Evolutionary conservation across 441 rosid genomes (phyloP).

Genomic region (Mallotus repandus): DNA sequence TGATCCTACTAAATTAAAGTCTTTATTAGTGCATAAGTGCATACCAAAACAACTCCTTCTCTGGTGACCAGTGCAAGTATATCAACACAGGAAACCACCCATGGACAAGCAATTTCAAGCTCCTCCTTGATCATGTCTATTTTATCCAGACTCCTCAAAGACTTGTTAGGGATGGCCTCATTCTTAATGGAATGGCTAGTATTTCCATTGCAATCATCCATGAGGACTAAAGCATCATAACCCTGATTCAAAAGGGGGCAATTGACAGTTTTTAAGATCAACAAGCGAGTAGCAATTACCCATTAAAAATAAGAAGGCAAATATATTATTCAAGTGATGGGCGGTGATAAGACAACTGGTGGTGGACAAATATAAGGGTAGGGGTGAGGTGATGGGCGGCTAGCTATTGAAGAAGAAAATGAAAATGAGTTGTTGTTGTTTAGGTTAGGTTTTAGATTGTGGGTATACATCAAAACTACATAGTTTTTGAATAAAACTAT

Average conservation of each 20-base stretch:
- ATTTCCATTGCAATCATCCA: conserved; percentile 38
- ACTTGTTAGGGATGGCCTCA: conserved; percentile 37
- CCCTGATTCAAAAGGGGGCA: conserved; percentile 33
- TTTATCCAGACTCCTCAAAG: conserved; percentile 38
- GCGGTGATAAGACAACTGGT: too few species aligned
- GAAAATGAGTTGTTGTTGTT: too few species aligned
- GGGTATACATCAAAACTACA: too few species aligned
- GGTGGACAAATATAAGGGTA: too few species aligned
- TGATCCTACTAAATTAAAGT: background rate
- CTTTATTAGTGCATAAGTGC: conserved; percentile 7
- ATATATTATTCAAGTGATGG: too few species aligned
- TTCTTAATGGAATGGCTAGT: conserved; percentile 27
- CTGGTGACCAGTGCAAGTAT: conserved; percentile 47
- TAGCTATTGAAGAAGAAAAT: too few species aligned
- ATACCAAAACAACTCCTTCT: conserved; percentile 47
- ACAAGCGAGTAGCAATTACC: background rate
- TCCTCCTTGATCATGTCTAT: conserved; percentile 39
- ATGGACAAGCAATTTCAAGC: conserved; percentile 45
- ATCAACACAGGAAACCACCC: conserved; percentile 51
- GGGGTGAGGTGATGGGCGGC: too few species aligned
- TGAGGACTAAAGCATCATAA: conserved; percentile 49
- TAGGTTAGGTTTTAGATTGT: too few species aligned
- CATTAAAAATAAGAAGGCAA: too few species aligned
- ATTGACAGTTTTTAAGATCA: background rate
- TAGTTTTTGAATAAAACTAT: too few species aligned